Evolutionary conservation across 208 protist genomes (phyloP).

Genomic region (Wallacemonas sp.): DNA sequence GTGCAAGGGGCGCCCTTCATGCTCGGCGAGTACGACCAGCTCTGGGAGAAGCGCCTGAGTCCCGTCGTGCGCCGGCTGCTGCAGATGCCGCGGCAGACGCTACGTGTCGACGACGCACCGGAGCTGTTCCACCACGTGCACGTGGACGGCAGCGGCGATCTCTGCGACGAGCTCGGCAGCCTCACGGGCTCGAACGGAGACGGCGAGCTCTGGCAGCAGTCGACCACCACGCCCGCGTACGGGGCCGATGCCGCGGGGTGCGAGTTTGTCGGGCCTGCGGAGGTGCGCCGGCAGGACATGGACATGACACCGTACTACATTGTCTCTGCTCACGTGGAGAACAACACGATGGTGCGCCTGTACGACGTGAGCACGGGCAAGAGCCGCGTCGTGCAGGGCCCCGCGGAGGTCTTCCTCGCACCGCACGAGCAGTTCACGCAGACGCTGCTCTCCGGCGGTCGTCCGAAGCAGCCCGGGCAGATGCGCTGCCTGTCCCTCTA

Average conservation of each 20-base stretch:
- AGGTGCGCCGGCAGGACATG: constrained; percentile 21
- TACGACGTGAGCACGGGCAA: constrained; percentile 92
- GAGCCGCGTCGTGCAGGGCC: constrained; percentile 80
- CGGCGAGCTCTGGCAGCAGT: constrained; percentile 3
- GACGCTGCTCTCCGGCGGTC: constrained; percentile 82
- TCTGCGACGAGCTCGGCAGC: constrained; percentile 5
- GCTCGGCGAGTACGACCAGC: constrained; percentile 69
- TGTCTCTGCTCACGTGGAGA: constrained; percentile 89
- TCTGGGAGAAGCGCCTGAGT: constrained; percentile 79
- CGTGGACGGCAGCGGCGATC: constrained; percentile 3
- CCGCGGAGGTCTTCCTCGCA: constrained; percentile 58
- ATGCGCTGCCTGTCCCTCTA: constrained; percentile 93
- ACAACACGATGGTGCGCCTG: constrained; percentile 94
- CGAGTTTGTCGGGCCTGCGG: constrained; percentile 11
- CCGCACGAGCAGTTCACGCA: constrained; percentile 86
- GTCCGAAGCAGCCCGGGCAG: constrained; percentile 75
- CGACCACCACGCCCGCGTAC: background rate
- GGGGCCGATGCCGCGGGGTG: background rate
- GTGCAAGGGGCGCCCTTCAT: constrained; percentile 61
- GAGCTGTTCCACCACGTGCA: constrained; percentile 5
- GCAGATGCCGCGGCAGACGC: constrained; percentile 37
- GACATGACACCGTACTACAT: constrained; percentile 42
- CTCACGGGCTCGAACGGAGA: constrained; percentile 21
- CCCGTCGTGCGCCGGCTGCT: constrained; percentile 56
- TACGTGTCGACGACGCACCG: constrained; percentile 31